These are phyloP conservation scores for Phylloporus arenicola DNA, from an alignment of 768 basidiomycete genomes.

Conservation along the genomic window DNA sequence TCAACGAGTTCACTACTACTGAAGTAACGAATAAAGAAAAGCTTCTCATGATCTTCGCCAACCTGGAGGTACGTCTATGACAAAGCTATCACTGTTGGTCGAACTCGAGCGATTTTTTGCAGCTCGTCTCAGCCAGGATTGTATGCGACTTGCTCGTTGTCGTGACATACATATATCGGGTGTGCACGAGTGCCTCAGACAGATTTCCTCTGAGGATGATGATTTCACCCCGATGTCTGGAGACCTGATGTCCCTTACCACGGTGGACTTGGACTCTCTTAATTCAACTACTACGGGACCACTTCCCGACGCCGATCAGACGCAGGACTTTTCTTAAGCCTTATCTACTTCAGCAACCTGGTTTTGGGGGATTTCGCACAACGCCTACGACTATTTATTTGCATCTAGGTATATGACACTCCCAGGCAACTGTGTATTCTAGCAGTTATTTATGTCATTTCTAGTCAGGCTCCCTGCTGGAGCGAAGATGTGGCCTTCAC, in stretches of 20 bases:
- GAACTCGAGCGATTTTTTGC: not conserved
- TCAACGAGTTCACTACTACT: slow-evolving; percentile 7
- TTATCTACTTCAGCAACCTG: not conserved
- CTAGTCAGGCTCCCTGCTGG: no score
- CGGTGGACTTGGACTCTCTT: not conserved
- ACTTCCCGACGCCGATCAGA: not conserved
- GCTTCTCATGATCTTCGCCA: not conserved
- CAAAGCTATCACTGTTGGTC: not conserved
- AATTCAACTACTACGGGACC: not conserved
- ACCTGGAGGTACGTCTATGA: not conserved
- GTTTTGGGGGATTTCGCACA: not conserved
- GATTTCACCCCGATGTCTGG: slow-evolving; percentile 4
- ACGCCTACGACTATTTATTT: not conserved
- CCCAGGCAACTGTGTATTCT: not conserved
- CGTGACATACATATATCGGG: not conserved
- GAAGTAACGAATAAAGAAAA: not conserved
- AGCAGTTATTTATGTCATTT: no score
- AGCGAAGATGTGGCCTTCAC: no score
- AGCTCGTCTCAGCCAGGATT: not conserved
- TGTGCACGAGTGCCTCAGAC: not conserved
- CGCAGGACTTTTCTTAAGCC: not conserved
- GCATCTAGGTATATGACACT: not conserved
- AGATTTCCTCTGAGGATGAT: slow-evolving; percentile 4
- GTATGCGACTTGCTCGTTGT: not conserved
- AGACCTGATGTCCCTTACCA: not conserved